These are phyloP conservation scores for Hyphopichia burtonii DNA, from an alignment of 1,139 yeast genomes.

Conservation along the genomic window DNA sequence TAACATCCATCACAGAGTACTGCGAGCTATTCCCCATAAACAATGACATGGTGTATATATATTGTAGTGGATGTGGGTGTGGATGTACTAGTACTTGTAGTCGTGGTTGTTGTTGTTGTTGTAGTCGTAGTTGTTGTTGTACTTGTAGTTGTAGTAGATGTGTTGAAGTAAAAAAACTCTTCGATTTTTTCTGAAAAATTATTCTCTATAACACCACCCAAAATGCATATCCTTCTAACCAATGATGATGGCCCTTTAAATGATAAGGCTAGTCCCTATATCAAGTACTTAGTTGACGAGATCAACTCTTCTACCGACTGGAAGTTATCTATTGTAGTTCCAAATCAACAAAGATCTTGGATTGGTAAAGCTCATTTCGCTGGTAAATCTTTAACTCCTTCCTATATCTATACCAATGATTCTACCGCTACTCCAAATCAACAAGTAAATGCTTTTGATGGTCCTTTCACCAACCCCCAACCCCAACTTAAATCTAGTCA, in stretches of 20 bases:
- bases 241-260: conserved; percentile 97
- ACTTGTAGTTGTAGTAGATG: too few relatives aligned
- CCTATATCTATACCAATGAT: conserved; percentile 57
- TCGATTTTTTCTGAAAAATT: too few relatives aligned
- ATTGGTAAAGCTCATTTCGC: conserved; percentile 97
- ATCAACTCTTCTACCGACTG: conserved; percentile 67
- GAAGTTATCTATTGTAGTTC: conserved; percentile 83
- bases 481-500: conserved; percentile 29
- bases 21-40: conserved; percentile 52
- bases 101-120: too few relatives aligned
- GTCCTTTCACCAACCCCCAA: conserved; percentile 63
- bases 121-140: too few relatives aligned
- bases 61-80: background rate
- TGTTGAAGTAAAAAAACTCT: too few relatives aligned
- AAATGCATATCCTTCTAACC: conserved; percentile 56
- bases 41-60: conserved; percentile 46
- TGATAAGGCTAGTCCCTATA: conserved; percentile 78
- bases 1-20: conserved; percentile 46
- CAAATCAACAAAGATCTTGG: conserved; percentile 85
- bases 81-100: too few relatives aligned
- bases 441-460: conserved; percentile 52
- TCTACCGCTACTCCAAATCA: conserved; percentile 28
- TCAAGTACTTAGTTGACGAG: conserved; percentile 77
- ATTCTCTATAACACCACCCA: too few relatives aligned
- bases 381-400: conserved; percentile 68